Evolutionary conservation across 2,329 filamentous ascomycete genomes (phyloP).

Genomic region (Graphilbum ipis-grandicollis): DNA sequence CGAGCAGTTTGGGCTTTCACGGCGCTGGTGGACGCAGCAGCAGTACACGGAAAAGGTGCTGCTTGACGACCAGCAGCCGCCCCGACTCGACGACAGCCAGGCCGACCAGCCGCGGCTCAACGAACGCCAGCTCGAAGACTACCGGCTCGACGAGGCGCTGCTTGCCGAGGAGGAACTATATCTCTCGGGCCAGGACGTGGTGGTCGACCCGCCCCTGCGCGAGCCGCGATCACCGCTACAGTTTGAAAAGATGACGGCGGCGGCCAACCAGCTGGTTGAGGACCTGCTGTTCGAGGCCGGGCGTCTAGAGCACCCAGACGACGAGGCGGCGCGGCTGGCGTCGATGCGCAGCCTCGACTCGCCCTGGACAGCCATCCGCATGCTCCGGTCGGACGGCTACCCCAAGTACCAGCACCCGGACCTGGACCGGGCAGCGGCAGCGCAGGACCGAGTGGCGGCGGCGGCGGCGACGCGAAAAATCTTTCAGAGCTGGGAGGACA

Average conservation of each 20-base stretch:
- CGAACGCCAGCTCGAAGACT: too few relatives aligned
- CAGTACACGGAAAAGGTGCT: not conserved
- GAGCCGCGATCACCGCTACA: constrained; percentile 15
- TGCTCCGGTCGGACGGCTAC: constrained; percentile 18
- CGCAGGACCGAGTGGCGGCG: constrained; percentile 9
- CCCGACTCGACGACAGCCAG: too few relatives aligned
- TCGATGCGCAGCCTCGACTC: constrained; percentile 15
- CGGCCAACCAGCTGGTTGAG: constrained; percentile 15
- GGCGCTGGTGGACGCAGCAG: constrained; percentile 6
- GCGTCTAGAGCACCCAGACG: constrained; percentile 9
- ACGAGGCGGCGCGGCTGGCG: constrained; percentile 6
- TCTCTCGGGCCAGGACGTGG: too few relatives aligned
- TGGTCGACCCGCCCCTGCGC: too few relatives aligned
- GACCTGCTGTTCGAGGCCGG: constrained; percentile 14
- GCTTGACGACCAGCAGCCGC: too few relatives aligned
- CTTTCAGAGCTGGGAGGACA: constrained; percentile 12
- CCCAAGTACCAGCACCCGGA: constrained; percentile 14
- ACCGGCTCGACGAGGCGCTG: constrained; percentile 5
- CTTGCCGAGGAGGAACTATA: constrained; percentile 2
- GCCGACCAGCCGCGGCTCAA: too few relatives aligned
- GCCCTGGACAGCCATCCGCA: constrained; percentile 13
- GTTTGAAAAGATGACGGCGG: constrained; percentile 7
- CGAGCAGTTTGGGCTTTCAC: constrained; percentile 3
- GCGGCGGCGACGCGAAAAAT: constrained; percentile 12
- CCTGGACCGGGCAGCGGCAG: constrained; percentile 8